Conservation (phyloP, 176 grass and related monocot species). For the Phoenix roebelenii region DNA sequence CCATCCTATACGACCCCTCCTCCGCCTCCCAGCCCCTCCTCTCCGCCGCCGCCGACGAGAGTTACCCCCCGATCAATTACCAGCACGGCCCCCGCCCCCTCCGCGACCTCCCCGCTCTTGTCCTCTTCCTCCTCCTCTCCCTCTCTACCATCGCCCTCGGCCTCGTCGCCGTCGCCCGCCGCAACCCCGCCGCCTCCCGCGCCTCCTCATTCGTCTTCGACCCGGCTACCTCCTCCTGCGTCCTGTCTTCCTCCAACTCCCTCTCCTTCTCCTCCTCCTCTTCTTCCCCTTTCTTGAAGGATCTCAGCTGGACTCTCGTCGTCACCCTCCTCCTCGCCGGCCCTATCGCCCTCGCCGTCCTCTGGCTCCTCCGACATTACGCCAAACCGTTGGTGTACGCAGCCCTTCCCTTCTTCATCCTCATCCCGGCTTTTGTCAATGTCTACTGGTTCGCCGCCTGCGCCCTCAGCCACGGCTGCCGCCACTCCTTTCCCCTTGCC, state of each 20-base stretch:
- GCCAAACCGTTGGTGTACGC: constrained; percentile 36
- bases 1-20: too few relatives aligned
- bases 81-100: constrained; percentile 28
- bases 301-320: constrained; percentile 29
- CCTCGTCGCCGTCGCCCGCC: constrained; percentile 18
- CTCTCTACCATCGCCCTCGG: constrained; percentile 14
- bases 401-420: constrained; percentile 35
- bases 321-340: constrained; percentile 25
- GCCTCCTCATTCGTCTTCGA: constrained; percentile 26
- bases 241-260: constrained; percentile 4
- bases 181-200: constrained; percentile 20
- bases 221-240: constrained; percentile 7
- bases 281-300: constrained; percentile 18
- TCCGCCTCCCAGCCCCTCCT: too few relatives aligned
- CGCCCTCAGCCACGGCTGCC: constrained; percentile 10
- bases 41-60: too few relatives aligned
- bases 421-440: constrained; percentile 37
- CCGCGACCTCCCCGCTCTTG: constrained; percentile 29
- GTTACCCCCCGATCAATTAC: constrained; percentile 31
- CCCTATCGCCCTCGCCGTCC: constrained; percentile 19
- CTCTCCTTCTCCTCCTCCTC: constrained; percentile 4
- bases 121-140: constrained; percentile 35
- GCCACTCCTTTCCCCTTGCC: constrained; percentile 17
- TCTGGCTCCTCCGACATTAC: constrained; percentile 27
- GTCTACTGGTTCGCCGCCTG: constrained; percentile 39